Percentiles rank a stretch among this genome's conserved stretches.
These are phyloP conservation scores for Collariella sp. DNA, from an alignment of 495 filamentous ascomycete species.

Conservation along the genomic window DNA sequence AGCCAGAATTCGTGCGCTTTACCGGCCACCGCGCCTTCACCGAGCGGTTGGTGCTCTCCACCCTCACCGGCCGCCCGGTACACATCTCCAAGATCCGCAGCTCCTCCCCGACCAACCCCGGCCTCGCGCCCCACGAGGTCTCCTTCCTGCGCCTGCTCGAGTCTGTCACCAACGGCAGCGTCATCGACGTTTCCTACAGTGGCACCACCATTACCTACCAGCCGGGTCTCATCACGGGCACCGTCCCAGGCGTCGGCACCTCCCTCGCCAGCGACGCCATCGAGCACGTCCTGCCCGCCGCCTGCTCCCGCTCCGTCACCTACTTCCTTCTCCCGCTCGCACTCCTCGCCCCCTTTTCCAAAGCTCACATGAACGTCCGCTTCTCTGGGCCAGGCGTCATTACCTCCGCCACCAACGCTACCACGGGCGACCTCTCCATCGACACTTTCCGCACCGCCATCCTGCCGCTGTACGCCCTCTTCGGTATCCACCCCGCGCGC, in stretches of 20 bases:
- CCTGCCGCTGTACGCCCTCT: constrained; percentile 78
- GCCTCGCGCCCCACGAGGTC: constrained; percentile 84
- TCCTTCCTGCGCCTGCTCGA: constrained; percentile 94
- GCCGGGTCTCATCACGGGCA: constrained; percentile 85
- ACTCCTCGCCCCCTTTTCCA: constrained; percentile 87
- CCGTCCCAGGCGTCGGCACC: constrained; percentile 55
- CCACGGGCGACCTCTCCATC: constrained; percentile 77
- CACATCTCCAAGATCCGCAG: constrained; percentile 90
- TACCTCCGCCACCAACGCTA: constrained; percentile 61
- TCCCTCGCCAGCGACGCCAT: constrained; percentile 56
- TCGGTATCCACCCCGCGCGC: constrained; percentile 71
- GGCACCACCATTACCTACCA: constrained; percentile 86
- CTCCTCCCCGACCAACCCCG: constrained; percentile 72
- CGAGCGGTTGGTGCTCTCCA: constrained; percentile 79
- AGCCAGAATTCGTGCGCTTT: constrained; percentile 51
- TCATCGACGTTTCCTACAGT: constrained; percentile 89
- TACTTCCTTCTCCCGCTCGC: constrained; percentile 89
- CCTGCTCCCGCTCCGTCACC: constrained; percentile 69
- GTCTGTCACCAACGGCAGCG: constrained; percentile 86
- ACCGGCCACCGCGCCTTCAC: constrained; percentile 75
- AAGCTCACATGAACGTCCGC: constrained; percentile 75
- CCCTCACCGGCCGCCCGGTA: constrained; percentile 79
- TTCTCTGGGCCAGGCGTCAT: constrained; percentile 92
- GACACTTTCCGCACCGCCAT: constrained; percentile 92
- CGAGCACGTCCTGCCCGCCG: constrained; percentile 65